Evolutionary conservation across 805 yeast genomes (phyloP), one percentile per base, ranked within the genome.

Genomic region (Metschnikowia bowlesiae): DNA sequence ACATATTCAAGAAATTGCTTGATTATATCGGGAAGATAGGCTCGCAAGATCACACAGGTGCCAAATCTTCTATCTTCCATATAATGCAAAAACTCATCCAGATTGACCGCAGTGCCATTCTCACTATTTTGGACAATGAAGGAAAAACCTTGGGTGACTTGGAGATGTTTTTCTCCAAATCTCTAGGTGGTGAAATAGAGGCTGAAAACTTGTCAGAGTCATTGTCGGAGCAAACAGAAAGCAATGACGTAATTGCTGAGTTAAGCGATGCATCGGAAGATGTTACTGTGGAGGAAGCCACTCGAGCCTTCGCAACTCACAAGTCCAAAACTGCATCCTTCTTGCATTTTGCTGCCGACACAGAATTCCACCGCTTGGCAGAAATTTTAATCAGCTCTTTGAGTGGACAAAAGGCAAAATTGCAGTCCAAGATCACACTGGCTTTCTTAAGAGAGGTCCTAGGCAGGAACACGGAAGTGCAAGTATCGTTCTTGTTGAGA

Each of bases 91-190:
- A 49, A 13, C 53, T 66, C 46, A 51, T 63, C 42, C 57, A 57
- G 36, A 11, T 46, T 10, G 53, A 69, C 52, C 38, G 52, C n/a
- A 58, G 55, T 11, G 52, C 55, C 32, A 65, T 72, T 48, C 32
- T 46, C 10, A 43, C 56, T 30, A 38, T 49, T 6, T 62, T 72
- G 54, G 53, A 55, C 16, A 45, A 47, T 0, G 43, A 51, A 47
- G 52, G 55, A 22, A 50, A 62, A 42, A 58, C 61, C 26, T 42
- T 73, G 28, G 53, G 63, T 16, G 76, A 70, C 26, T 66, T 74
- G 57, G 78, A 73, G 69, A 79, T 89, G 74, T 75, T 78, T 48
- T 69, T 89, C 42, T 87, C 88, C 67, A 76, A 85, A 1, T 83
- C 91, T 0, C 67, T 89, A 46, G 58, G 67, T 29, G 59, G 56